These are phyloP conservation scores for Pythium volutum DNA, from an alignment of 352 stramenopile genomes.

Conservation along the genomic window DNA sequence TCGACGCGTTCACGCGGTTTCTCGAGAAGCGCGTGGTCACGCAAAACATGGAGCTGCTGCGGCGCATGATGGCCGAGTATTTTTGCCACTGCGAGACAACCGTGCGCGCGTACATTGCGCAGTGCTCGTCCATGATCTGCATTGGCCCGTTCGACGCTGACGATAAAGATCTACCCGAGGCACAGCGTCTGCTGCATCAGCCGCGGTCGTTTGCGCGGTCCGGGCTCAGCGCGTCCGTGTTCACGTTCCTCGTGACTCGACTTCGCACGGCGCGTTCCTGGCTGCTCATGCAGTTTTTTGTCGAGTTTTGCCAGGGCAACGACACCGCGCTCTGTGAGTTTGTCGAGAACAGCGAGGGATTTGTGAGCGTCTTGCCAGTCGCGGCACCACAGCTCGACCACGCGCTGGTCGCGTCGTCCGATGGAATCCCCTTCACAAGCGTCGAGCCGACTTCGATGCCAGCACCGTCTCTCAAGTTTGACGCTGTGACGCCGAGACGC, in stretches of 20 bases:
- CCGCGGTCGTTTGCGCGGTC: background rate
- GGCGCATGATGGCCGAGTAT: slow-evolving; percentile 53
- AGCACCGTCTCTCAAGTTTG: slow-evolving; percentile 14
- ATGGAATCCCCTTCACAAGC: slow-evolving; percentile 10
- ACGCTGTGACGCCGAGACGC: slow-evolving; percentile 15
- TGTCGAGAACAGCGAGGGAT: slow-evolving; percentile 30
- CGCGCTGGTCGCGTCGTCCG: background rate
- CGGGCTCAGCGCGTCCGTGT: background rate
- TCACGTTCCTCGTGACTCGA: slow-evolving; percentile 19
- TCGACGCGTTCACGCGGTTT: slow-evolving; percentile 54
- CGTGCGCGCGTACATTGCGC: slow-evolving; percentile 35
- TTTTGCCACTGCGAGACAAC: slow-evolving; percentile 47
- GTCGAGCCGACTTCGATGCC: slow-evolving; percentile 28
- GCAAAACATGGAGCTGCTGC: slow-evolving; percentile 46
- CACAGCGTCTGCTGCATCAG: background rate
- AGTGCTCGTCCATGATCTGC: slow-evolving; percentile 13
- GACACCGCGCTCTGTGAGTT: slow-evolving; percentile 43
- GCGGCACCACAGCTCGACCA: background rate
- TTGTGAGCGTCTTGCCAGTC: slow-evolving; percentile 45
- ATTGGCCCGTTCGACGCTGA: slow-evolving; percentile 11
- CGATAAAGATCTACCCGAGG: background rate
- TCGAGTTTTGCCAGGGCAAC: slow-evolving; percentile 46
- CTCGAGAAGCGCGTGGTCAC: slow-evolving; percentile 47
- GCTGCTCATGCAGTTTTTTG: slow-evolving; percentile 28
- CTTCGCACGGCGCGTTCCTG: slow-evolving; percentile 1